Conservation (phyloP, 2,329 filamentous ascomycete species). For the Colletotrichum magnum region DNA sequence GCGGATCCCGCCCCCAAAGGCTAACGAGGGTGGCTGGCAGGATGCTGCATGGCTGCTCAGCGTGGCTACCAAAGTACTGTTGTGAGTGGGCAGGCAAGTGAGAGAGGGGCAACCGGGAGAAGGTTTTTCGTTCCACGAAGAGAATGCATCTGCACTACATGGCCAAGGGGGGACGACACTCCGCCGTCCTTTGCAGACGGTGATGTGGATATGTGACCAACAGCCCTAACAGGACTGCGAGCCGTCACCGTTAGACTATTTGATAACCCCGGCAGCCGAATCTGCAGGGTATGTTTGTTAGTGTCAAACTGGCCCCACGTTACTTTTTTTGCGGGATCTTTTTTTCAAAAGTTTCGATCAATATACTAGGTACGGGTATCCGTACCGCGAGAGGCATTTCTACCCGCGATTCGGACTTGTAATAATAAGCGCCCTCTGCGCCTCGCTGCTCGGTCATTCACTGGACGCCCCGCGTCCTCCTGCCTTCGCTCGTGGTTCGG, state of each 20-base stretch:
- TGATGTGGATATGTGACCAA: constrained; percentile 35
- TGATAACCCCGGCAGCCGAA: constrained; percentile 18
- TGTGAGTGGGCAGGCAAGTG: constrained; percentile 53
- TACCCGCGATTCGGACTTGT: neutral
- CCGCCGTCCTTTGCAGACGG: constrained; percentile 1
- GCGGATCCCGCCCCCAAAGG: constrained; percentile 61
- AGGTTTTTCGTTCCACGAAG: neutral
- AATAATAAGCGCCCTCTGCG: neutral
- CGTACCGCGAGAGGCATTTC: constrained; percentile 10
- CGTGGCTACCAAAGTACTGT: constrained; percentile 73
- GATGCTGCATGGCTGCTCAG: constrained; percentile 78
- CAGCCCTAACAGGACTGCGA: constrained; percentile 31
- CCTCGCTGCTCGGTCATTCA: constrained; percentile 3
- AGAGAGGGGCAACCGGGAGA: neutral
- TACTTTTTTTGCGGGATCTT: constrained; percentile 20
- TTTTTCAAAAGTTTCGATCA: constrained; percentile 15
- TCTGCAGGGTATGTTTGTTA: constrained; percentile 35
- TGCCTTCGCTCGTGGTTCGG: neutral
- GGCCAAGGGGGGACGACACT: neutral
- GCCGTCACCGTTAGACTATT: constrained; percentile 32
- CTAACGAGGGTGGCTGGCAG: constrained; percentile 73
- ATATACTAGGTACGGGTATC: neutral
- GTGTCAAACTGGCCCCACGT: constrained; percentile 25
- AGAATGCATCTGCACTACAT: constrained; percentile 6
- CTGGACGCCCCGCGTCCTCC: neutral